Conservation (phyloP, 2,329 filamentous ascomycete genomes). For the Cercospora citrullina region DNA sequence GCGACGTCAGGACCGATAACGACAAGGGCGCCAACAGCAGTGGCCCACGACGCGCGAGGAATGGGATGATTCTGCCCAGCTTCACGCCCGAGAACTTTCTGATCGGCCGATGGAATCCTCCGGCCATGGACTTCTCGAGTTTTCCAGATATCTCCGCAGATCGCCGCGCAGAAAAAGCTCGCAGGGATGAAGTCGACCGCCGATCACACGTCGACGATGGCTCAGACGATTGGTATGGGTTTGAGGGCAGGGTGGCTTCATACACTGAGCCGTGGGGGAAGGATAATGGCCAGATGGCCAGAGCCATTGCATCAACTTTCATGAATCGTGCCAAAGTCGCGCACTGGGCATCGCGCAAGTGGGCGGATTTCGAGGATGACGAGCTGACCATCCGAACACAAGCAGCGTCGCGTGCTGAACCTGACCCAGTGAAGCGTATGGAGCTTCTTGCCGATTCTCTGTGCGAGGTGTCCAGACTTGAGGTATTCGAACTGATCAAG, state of each 20-base stretch:
- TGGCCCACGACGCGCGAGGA: not conserved
- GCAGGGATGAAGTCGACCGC: constrained; percentile 15
- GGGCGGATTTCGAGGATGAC: constrained; percentile 27
- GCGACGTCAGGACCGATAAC: not conserved
- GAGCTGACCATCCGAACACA: constrained; percentile 23
- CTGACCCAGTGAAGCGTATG: constrained; percentile 10
- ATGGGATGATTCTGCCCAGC: not conserved
- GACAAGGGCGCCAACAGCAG: not conserved
- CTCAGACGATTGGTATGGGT: constrained; percentile 28
- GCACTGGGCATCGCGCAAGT: constrained; percentile 20
- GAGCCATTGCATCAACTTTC: constrained; percentile 24
- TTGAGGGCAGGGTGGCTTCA: constrained; percentile 13
- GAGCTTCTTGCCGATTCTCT: constrained; percentile 16
- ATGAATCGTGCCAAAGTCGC: constrained; percentile 29
- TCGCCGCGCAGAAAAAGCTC: constrained; percentile 12
- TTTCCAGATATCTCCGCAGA: constrained; percentile 11
- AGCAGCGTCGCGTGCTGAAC: constrained; percentile 14
- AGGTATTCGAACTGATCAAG: constrained; percentile 25
- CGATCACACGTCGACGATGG: constrained; percentile 17
- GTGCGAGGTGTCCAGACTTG: constrained; percentile 24
- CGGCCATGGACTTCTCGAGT: not conserved
- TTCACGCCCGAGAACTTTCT: constrained; percentile 14
- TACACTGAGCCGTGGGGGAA: not conserved
- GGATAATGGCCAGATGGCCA: constrained; percentile 8
- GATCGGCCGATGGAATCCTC: constrained; percentile 25